Evolutionary conservation across 2,329 filamentous ascomycete species (phyloP), one percentile per base, ranked within the genome.

Genomic region (Ampelomyces quisqualis): DNA sequence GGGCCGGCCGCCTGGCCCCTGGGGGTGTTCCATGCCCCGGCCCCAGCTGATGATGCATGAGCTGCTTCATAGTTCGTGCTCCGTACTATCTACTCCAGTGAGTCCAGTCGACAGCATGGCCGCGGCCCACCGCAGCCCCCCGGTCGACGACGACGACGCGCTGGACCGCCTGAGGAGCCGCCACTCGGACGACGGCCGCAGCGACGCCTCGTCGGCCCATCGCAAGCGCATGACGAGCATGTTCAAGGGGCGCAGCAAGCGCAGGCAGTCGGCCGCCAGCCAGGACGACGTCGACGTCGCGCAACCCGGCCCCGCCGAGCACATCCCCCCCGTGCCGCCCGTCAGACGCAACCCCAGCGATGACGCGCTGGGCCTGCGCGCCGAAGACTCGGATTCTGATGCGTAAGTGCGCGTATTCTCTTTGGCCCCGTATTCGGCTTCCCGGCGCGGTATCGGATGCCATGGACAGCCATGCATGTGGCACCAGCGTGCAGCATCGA

Each of bases 141-240:
- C n/a, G n/a, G n/a, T n/a, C n/a, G n/a, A n/a, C n/a, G n/a, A n/a
- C n/a, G 73, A 73, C 44, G 65, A 62, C 40, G 60, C 65, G 10
- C 50, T 72, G 23, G 71, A 70, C 55, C 69, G 60, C 49, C 58
- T 70, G 43, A 68, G 59, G 43, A 64, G 65, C 22, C 63, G 69
- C 35, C 55, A 53, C 36, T 70, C 69, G n/a, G 72, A 73, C 30
- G 68, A 69, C 38, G 57, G 52, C 27, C 55, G 57, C 45, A 69
- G 67, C 52, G 69, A 69, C 55, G 67, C 66, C 33, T 73, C 60
- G 5, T 58, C 71, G 19, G 58, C 58, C 21, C 58, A 61, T 37
- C 57, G 53, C 44, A 73, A 69, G 51, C 73, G 76, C 38, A 71
- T 82, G 47, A 75, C 77, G 8, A 78, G 75, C 50, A 62, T 81